phyloP scores from a whole-genome alignment of 148 eudicot genomes.

The Chenopodium formosanum region DNA sequence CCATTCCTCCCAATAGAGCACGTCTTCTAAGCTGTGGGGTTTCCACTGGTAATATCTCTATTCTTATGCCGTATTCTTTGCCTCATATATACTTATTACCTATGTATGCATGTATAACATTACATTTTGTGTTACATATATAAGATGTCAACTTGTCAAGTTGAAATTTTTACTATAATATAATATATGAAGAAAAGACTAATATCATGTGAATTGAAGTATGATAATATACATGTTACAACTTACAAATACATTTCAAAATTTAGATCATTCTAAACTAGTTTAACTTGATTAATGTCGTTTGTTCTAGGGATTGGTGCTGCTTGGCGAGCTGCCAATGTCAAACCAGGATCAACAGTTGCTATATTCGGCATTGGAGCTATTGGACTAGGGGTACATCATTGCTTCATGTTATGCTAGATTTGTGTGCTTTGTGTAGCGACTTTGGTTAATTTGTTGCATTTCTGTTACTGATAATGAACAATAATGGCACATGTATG shows the following conservation, averaged over 20 bases:
- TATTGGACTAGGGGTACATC: conserved; percentile 74
- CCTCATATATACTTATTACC: too few species aligned
- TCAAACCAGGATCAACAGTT: conserved; percentile 78
- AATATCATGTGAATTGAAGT: background rate
- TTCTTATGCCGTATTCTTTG: background rate
- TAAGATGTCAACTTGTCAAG: too few species aligned
- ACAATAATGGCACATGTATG: background rate
- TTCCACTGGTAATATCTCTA: conserved; percentile 61
- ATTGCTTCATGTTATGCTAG: background rate
- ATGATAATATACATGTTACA: background rate
- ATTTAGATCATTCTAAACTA: background rate
- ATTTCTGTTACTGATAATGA: background rate
- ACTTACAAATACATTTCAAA: background rate
- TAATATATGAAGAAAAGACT: too few species aligned
- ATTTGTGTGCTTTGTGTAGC: background rate
- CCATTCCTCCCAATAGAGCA: conserved; percentile 70
- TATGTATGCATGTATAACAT: background rate
- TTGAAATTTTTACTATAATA: too few species aligned
- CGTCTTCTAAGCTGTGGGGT: conserved; percentile 93
- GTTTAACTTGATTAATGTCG: background rate
- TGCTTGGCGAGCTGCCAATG: conserved; percentile 75
- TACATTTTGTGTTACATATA: too few species aligned
- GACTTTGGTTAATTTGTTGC: background rate
- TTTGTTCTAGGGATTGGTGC: conserved; percentile 74
- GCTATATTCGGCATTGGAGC: conserved; percentile 87